Conservation (phyloP, 2,329 filamentous ascomycete species). For the Botrytis byssoidea region DNA sequence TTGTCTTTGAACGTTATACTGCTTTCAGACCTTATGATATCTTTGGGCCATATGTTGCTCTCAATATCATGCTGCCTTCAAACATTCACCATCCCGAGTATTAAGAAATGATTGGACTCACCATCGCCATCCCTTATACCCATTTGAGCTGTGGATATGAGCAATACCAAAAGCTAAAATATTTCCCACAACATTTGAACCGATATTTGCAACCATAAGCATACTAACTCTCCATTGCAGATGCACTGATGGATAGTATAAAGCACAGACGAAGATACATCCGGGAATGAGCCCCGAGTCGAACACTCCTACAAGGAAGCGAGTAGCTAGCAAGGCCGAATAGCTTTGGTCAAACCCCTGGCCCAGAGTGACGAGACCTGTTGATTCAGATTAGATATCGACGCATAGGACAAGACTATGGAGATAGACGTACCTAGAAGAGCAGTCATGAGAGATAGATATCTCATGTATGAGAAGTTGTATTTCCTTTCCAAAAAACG, state of each 20-base stretch:
- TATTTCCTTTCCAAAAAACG: conserved; percentile 28
- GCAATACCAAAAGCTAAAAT: conserved; percentile 29
- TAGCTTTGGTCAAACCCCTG: conserved; percentile 55
- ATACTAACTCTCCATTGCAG: conserved; percentile 49
- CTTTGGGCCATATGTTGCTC: no score
- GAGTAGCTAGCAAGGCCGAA: conserved; percentile 68
- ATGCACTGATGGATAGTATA: conserved; percentile 50
- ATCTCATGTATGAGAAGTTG: conserved; percentile 28
- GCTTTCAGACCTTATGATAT: neutral
- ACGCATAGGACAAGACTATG: neutral
- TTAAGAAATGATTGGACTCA: conserved; percentile 21
- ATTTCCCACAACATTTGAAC: conserved; percentile 31
- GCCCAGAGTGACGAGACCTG: conserved; percentile 33
- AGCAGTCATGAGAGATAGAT: conserved; percentile 27
- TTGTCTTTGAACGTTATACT: no score
- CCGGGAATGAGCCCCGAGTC: conserved; percentile 50
- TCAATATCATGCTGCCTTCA: no score
- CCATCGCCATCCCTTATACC: conserved; percentile 62
- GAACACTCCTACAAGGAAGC: conserved; percentile 46
- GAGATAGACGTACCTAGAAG: conserved; percentile 3
- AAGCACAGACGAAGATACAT: conserved; percentile 47
- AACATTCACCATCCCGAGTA: neutral
- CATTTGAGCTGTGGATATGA: conserved; percentile 67
- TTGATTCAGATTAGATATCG: neutral
- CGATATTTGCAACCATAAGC: conserved; percentile 46